These are phyloP conservation scores for Alternaria atra DNA, from an alignment of 2,329 filamentous ascomycete genomes.

Conservation along the genomic window DNA sequence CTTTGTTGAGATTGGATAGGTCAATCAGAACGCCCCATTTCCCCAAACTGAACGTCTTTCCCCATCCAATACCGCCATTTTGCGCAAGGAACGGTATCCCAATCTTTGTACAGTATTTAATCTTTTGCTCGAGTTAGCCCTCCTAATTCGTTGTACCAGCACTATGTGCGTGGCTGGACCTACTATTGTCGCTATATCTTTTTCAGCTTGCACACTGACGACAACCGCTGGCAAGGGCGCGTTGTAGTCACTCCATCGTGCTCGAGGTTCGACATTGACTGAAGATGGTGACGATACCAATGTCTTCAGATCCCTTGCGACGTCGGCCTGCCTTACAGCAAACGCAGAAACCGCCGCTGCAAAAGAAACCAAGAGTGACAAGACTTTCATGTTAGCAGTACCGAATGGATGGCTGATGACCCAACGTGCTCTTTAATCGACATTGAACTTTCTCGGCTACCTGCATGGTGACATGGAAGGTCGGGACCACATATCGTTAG, in stretches of 20 bases:
- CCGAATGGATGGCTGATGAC: slow-evolving; percentile 6
- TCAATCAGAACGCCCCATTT: slow-evolving; percentile 42
- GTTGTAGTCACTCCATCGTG: slow-evolving; percentile 36
- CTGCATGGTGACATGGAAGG: background rate
- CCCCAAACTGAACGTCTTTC: slow-evolving; percentile 32
- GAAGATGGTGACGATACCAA: slow-evolving; percentile 23
- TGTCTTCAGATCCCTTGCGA: slow-evolving; percentile 23
- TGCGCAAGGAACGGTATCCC: slow-evolving; percentile 39
- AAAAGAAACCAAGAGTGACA: slow-evolving; percentile 21
- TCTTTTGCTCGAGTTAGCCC: slow-evolving; percentile 18
- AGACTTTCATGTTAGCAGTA: slow-evolving; percentile 23
- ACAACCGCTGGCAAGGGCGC: slow-evolving; percentile 30
- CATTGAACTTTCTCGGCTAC: slow-evolving; percentile 1
- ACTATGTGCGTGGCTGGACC: background rate
- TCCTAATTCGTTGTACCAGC: background rate
- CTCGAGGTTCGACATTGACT: slow-evolving; percentile 22
- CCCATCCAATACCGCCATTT: slow-evolving; percentile 43
- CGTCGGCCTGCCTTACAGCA: slow-evolving; percentile 14
- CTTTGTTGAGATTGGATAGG: slow-evolving; percentile 34
- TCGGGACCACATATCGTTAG: background rate
- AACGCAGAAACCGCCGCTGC: slow-evolving; percentile 22
- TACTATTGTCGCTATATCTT: slow-evolving; percentile 33
- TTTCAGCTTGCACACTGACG: slow-evolving; percentile 30
- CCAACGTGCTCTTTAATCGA: slow-evolving; percentile 11
- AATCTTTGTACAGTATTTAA: slow-evolving; percentile 32